Percentiles rank a stretch among this genome's conserved stretches.
Evolutionary conservation across 2,329 filamentous ascomycete genomes (phyloP).

Genomic region (Diaporthe nobilis): DNA sequence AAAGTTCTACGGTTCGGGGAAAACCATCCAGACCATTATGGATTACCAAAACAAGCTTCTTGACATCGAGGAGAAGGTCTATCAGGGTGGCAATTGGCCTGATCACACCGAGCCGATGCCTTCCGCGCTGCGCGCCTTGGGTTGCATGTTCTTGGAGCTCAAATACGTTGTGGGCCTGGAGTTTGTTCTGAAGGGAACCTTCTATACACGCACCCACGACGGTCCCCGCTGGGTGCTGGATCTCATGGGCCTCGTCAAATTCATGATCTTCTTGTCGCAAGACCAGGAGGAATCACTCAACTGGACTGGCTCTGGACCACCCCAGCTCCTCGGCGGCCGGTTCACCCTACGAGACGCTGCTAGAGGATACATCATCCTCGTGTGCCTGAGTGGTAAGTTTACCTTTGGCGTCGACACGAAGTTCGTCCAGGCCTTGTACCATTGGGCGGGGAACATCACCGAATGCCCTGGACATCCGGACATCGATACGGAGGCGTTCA

Average conservation of each 20-base stretch:
- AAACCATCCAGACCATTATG: constrained; percentile 41
- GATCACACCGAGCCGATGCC: constrained; percentile 50
- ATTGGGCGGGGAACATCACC: constrained; percentile 42
- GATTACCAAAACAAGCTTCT: constrained; percentile 43
- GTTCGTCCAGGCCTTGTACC: constrained; percentile 44
- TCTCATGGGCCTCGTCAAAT: constrained; percentile 44
- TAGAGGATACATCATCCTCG: constrained; percentile 45
- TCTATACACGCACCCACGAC: constrained; percentile 42
- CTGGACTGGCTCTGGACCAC: constrained; percentile 34
- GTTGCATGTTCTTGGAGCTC: constrained; percentile 45
- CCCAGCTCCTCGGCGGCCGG: constrained; percentile 38
- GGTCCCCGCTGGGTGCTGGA: constrained; percentile 48
- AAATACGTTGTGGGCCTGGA: constrained; percentile 45
- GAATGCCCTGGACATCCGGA: constrained; percentile 32
- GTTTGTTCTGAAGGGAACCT: constrained; percentile 47
- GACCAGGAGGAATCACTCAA: constrained; percentile 40
- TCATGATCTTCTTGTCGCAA: constrained; percentile 41
- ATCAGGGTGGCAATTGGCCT: constrained; percentile 46
- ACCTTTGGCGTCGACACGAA: constrained; percentile 45
- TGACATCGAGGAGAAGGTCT: constrained; percentile 41
- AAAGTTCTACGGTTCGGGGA: constrained; percentile 40
- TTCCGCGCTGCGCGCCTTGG: constrained; percentile 44
- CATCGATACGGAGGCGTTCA: constrained; percentile 44
- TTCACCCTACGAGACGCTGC: constrained; percentile 44
- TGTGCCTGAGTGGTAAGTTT: constrained; percentile 40